Base-by-base conservation (phyloP, 352 stramenopile species). In the Globisporangium abappressorium region DNA sequence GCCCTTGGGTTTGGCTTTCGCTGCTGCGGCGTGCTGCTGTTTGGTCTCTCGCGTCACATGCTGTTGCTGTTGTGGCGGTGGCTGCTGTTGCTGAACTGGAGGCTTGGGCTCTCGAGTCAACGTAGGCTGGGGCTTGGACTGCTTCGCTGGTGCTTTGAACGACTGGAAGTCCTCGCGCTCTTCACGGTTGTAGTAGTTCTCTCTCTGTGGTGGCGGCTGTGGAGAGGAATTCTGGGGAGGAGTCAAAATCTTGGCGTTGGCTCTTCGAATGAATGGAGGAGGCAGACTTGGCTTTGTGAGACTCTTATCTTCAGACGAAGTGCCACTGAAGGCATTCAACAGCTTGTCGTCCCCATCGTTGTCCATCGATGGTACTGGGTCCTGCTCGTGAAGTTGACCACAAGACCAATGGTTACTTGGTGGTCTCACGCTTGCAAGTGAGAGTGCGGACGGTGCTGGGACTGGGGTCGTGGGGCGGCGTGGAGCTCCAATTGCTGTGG, bases 1-100 rank as follows among this genome's bases (percentile, higher is more conserved):
- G 26, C 68, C 70, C 62, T 87, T 90, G 3, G 65, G 24, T 53
- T 84, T 85, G 41, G 22, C 11, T 72, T 56, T 20, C 51, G 57
- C n/a, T 26, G 62, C 26, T 71, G 73, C 36, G 41, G 70, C 59
- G n/a, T 72, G 70, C 49, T 76, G 72, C 12, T 72, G 67, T 46
- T 70, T 69, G 28, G 57, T 73, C 18, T 76, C 70, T 18, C 57
- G 28, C 6, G 63, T 54, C 15, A 69, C 43, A 30, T 38, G 38
- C 22, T 58, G 53, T 24, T 57, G 53, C 0, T 22, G 12, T 57
- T 58, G 53, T 34, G 26, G 24, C 9, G 26, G 51, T 34, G 26
- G 53, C 26, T 69, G 57, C 22, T 58, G 53, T 20, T 69, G 57
- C n/a, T 62, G 26, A 22, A 15, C n/a, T n/a, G 24, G 22, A 0